Conservation (phyloP, 352 stramenopile species). For the Phytophthora pini region DNA sequence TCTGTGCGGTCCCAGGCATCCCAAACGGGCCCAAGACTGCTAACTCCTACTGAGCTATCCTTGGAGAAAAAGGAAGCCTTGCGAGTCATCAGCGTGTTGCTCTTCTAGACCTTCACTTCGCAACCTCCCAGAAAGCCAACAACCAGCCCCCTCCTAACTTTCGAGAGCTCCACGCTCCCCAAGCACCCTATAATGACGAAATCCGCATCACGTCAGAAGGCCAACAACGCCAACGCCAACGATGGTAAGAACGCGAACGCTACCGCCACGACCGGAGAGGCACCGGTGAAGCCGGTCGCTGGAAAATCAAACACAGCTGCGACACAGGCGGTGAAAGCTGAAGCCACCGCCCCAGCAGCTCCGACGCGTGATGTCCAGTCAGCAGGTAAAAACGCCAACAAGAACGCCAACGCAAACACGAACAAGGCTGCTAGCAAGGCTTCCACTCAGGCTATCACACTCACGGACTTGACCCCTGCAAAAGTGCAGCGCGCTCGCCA, state of each 20-base stretch:
- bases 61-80: too few species aligned
- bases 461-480: conserved; percentile 14
- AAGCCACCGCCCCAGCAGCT: background rate
- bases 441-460: conserved; percentile 1
- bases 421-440: background rate
- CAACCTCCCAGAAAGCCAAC: conserved; percentile 13
- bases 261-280: background rate
- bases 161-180: background rate
- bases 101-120: conserved; percentile 10
- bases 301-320: background rate
- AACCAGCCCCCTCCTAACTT: conserved; percentile 4
- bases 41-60: too few species aligned
- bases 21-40: too few species aligned
- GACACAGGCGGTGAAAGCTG: conserved; percentile 1
- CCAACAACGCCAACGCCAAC: conserved; percentile 12
- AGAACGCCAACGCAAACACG: background rate
- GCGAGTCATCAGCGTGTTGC: too few species aligned
- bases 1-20: too few species aligned
- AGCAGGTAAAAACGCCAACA: conserved; percentile 5
- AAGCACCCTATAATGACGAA: conserved; percentile 15
- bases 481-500: conserved; percentile 24
- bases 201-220: conserved; percentile 9
- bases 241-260: conserved; percentile 1
- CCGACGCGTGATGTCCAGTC: conserved; percentile 6
- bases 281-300: conserved; percentile 1